A percentile compares a stretch with the other conserved stretches of the same genome.
phyloP scores from a whole-genome alignment of 495 filamentous ascomycete genomes.

The Tuber borchii region DNA sequence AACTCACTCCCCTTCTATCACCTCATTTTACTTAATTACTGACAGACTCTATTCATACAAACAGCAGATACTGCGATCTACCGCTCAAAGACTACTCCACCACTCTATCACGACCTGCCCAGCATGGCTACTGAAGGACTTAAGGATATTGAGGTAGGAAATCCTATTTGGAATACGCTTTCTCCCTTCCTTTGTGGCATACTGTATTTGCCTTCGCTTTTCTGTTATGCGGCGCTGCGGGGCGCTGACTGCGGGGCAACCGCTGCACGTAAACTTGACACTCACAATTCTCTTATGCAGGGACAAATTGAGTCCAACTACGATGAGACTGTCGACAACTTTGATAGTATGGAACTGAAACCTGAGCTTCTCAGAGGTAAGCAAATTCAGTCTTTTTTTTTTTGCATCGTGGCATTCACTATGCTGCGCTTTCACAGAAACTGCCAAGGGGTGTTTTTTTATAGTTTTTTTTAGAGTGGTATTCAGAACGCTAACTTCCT shows the following conservation, averaged over 20 bases:
- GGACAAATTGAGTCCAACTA: slow-evolving; percentile 99
- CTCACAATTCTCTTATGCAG: slow-evolving; percentile 44
- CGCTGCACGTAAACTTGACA: slow-evolving; percentile 14
- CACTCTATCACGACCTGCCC: slow-evolving; percentile 16
- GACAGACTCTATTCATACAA: neutral
- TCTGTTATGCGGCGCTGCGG: slow-evolving; percentile 27
- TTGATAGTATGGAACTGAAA: slow-evolving; percentile 96
- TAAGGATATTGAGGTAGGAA: slow-evolving; percentile 40
- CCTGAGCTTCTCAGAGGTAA: slow-evolving; percentile 92
- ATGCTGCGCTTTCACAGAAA: neutral
- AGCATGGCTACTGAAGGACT: slow-evolving; percentile 42
- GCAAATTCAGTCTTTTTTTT: slow-evolving; percentile 37
- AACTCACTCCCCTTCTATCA: neutral
- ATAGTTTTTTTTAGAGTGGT: slow-evolving; percentile 8
- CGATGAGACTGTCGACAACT: slow-evolving; percentile 98
- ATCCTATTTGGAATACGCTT: slow-evolving; percentile 6
- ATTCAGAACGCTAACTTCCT: neutral
- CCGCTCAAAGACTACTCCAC: neutral
- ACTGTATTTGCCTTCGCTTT: neutral
- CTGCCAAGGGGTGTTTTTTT: slow-evolving; percentile 15
- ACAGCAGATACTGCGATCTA: neutral
- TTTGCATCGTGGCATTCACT: slow-evolving; percentile 10
- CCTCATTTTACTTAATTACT: neutral
- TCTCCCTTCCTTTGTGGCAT: neutral
- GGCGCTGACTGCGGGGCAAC: slow-evolving; percentile 35